Conservation (phyloP, 139 green algal genomes). For the Chlamydomonas sp. region DNA sequence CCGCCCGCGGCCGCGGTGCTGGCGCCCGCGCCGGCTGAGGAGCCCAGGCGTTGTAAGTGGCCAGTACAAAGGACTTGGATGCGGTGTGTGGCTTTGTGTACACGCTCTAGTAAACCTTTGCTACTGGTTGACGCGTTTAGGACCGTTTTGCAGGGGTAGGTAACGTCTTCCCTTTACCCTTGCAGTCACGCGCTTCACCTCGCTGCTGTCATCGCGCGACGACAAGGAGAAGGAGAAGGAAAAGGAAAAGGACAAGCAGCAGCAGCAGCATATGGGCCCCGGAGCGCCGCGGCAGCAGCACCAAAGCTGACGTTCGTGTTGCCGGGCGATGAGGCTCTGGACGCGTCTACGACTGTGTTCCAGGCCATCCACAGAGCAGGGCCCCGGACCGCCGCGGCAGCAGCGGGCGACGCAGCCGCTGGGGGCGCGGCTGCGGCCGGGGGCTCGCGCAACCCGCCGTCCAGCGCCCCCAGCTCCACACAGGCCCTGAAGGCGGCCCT, state of each 20-base stretch:
- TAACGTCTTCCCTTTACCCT: too few relatives aligned
- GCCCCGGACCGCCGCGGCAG: not conserved
- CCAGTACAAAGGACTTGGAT: too few relatives aligned
- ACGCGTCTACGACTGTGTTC: not conserved
- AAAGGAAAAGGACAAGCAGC: too few relatives aligned
- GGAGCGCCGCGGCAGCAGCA: constrained; percentile 4
- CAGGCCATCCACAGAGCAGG: not conserved
- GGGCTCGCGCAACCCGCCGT: not conserved
- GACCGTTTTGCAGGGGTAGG: too few relatives aligned
- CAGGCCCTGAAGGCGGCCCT: not conserved
- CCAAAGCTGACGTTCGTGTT: constrained; percentile 79
- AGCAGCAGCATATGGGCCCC: constrained; percentile 21
- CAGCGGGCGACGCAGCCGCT: not conserved
- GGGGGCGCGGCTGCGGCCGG: not conserved
- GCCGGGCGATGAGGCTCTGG: constrained; percentile 36
- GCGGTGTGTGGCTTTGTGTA: too few relatives aligned
- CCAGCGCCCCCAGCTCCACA: not conserved
- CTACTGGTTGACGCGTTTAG: too few relatives aligned
- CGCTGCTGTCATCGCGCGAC: too few relatives aligned
- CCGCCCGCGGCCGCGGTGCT: too few relatives aligned
- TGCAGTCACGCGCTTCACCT: too few relatives aligned
- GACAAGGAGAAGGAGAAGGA: too few relatives aligned
- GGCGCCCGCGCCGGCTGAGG: not conserved
- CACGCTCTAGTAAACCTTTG: too few relatives aligned
- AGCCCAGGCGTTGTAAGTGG: not conserved